Evolutionary conservation across 495 filamentous ascomycete genomes (phyloP), one percentile per base, ranked within the genome.

Genomic region (Penicillium silybi): DNA sequence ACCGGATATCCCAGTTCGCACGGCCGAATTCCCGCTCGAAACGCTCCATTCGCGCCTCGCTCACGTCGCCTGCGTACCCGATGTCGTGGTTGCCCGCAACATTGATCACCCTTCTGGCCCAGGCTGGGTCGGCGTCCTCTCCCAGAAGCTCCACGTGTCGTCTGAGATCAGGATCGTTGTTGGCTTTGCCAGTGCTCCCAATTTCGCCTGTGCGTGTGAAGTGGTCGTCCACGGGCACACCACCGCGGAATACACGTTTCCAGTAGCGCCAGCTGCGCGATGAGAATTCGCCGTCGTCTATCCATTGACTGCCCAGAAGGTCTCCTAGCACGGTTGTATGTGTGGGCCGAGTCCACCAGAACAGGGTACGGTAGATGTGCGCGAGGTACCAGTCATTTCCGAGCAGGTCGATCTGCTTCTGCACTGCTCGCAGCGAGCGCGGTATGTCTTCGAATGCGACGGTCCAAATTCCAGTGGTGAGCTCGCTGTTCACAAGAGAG

Each of bases 341-440:
- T 0, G 89, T 95, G 20, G 93, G 93, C 19, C 76, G 66, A 4
- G 84, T 80, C 83, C 85, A 90, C 83, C 88, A 92, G 54, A 80
- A 79, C 16, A 95, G 64, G 0, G 85, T 89, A n/a, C 89, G 82
- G 73, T 93, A 97, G 42, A 97, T 87, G 64, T 97, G 93, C 9
- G 88, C 87, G 7, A 98, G 82, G 68, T 97, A 98, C 56, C 83
- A 90, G 67, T 98, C 93, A 69, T 98, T 98, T 1, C 95, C 93
- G 53, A 88, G 77, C 3, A 95, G 79, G 64, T 98, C 93, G 53
- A 98, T 65, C 15, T 81, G 79, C 72, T 98, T 98, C 56, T 86
- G 81, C 23, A 71, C 73, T 13, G 79, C 81, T 42, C 84, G 72
- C 29, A 88, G 55, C 1, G 78, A 66, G 55, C 81, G 73, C 22